Base-by-base conservation (phyloP, 2,329 filamentous ascomycete genomes). In the Alternaria viburni region DNA sequence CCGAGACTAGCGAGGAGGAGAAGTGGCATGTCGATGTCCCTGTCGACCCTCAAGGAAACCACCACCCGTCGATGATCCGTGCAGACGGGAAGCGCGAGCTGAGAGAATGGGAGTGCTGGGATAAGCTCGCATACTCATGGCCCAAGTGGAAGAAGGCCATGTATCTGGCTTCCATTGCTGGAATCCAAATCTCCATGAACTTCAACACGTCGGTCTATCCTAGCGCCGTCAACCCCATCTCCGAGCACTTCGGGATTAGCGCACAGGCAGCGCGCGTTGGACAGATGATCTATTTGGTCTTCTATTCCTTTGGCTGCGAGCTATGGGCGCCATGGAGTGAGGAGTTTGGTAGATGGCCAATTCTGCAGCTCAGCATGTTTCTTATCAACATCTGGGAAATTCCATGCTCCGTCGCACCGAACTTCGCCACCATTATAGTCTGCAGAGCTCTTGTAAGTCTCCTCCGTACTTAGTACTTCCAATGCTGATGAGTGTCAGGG, bases 221-320 rank as follows among this genome's bases (percentile, higher is more conserved):
- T 11, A 87, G 85, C 64, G 85, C 82, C 3, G 81, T 86, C 51
- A 74, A 70, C 54, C 83, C 82, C 12, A 81, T 87, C 21, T 79
- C 86, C 0, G 82, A 89, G 23, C 84, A 93, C 63, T 95, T 91
- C 69, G 70, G 81, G 2, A 75, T 82, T 11, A 73, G 68, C 55
- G 63, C 66, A 6, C 71, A 74, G 55, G 66, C 68, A 49, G 71
- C 70, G 15, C 64, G 70, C 45, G 57, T 73, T 2, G 70, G 72
- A 9, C 69, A 70, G 52, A 73, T 73, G 69, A 71, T 71, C 67
- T 96, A 94, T 81, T 81, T 96, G 36, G 85, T 96, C 51, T 78
- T 89, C 6, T 96, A 96, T 76, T 92, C 91, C 45, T 93, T 96
- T 75, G 92, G 92, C 28, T 96, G 92, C 76, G 92, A 96, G 78